Base-by-base conservation (phyloP, 345 rosid genomes). In the Gossypium ekmanianum region DNA sequence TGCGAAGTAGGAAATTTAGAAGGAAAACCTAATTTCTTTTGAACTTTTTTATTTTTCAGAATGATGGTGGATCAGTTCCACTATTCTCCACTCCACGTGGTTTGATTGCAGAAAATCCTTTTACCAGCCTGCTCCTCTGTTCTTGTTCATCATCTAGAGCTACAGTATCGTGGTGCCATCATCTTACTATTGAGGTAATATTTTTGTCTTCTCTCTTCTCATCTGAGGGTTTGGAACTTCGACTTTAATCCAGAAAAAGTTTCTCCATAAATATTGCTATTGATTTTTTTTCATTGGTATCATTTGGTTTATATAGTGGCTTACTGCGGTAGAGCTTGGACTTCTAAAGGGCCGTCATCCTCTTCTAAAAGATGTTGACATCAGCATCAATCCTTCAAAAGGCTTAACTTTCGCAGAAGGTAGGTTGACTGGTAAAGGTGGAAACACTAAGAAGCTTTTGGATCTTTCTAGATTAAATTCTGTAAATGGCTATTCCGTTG, bases 321-420 rank as follows among this genome's bases (percentile, higher is more conserved):
- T 94, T 64, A 77, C 86, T 76, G 95, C 94, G 2, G 97, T 92
- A 78, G 98, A 94, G 78, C 95, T 94, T 78, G 98, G 92, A 79
- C 94, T 94, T 83, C 80, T 94, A 70, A 94, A 94, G 87, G 98
- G 98, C 68, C 97, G 94, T 48, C 98, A 94, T 86, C 98, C 98
- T 61, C 94, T 94, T 78, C 69, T 94, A 80, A 83, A 87, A 79
- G 98, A 94, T 81, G 82, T 92, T 63, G 98, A 94, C 80, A 81
- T 92, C 74, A 79, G 87, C 75, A 85, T 92, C 80, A 90, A 86
- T 77, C 96, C 94, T 76, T 74, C 87, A 27, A 80, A 86, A 77
- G 91, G 92, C 75, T 81, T 88, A 70, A 74, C 84, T 75, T 79
- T 82, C 79, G 73, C 79, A 63, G 90, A 90, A 76, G 77, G 81